Evolutionary conservation across 768 basidiomycete genomes (phyloP).

Genomic region (Podaxis carcinomalis): DNA sequence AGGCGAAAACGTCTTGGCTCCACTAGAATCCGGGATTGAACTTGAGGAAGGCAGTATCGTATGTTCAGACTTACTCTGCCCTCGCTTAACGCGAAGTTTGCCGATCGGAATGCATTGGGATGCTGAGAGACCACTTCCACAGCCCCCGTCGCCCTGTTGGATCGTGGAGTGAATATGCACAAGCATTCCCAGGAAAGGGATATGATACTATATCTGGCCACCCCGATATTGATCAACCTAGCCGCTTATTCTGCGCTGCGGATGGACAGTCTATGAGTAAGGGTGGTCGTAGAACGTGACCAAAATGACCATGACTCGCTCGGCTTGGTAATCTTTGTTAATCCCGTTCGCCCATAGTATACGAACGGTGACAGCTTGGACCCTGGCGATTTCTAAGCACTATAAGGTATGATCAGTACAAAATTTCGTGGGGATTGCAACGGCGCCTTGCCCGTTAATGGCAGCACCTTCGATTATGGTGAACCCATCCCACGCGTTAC

Average conservation of each 20-base stretch:
- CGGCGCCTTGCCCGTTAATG: not conserved
- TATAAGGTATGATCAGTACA: not conserved
- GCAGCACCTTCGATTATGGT: not conserved
- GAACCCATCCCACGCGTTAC: not conserved
- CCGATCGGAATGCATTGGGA: not conserved
- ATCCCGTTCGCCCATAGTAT: not conserved
- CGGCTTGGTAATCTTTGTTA: not conserved
- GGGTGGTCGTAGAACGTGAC: not conserved
- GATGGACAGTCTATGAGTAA: not conserved
- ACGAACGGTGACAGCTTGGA: not conserved
- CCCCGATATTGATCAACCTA: not conserved
- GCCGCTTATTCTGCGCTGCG: not conserved
- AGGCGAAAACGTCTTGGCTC: not conserved
- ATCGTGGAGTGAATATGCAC: not conserved
- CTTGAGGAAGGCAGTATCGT: not conserved
- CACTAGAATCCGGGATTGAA: not conserved
- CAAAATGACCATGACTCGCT: not conserved
- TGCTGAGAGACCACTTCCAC: not conserved
- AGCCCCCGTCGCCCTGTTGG: no score
- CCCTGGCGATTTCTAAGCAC: conserved; percentile 1
- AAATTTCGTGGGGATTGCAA: not conserved
- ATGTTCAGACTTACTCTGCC: not conserved
- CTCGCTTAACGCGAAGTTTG: not conserved
- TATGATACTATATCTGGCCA: not conserved
- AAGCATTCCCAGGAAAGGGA: not conserved